These are phyloP conservation scores for Gigaspora rosea DNA, from an alignment of 192 early-diverging fungal species.

Conservation along the genomic window DNA sequence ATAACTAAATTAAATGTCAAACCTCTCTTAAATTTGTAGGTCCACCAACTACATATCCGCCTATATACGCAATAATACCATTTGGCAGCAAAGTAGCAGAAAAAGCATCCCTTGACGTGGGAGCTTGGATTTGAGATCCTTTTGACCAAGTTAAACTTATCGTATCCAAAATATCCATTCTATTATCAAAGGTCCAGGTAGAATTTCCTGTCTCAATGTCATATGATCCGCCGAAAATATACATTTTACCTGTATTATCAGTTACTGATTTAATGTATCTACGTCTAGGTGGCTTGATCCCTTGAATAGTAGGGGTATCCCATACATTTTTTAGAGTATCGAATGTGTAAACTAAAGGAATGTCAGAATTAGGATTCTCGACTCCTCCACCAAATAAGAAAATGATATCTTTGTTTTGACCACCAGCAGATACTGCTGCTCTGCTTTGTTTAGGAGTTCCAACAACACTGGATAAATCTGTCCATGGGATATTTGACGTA, in stretches of 20 bases:
- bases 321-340: too few species aligned
- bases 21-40: neutral
- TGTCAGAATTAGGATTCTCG: neutral
- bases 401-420: neutral
- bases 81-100: neutral
- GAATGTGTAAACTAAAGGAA: too few species aligned
- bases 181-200: neutral
- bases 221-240: neutral
- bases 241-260: constrained; percentile 3
- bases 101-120: neutral
- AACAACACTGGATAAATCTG: neutral
- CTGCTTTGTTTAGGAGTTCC: neutral
- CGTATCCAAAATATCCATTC: neutral
- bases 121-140: neutral
- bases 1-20: neutral
- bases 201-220: neutral
- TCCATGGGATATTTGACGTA: neutral
- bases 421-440: neutral
- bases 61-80: constrained; percentile 3
- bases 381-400: neutral
- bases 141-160: neutral
- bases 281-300: neutral
- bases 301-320: neutral
- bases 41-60: neutral
- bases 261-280: neutral